Base-by-base conservation (phyloP, 345 rosid species). In the Dipteronia sinensis region DNA sequence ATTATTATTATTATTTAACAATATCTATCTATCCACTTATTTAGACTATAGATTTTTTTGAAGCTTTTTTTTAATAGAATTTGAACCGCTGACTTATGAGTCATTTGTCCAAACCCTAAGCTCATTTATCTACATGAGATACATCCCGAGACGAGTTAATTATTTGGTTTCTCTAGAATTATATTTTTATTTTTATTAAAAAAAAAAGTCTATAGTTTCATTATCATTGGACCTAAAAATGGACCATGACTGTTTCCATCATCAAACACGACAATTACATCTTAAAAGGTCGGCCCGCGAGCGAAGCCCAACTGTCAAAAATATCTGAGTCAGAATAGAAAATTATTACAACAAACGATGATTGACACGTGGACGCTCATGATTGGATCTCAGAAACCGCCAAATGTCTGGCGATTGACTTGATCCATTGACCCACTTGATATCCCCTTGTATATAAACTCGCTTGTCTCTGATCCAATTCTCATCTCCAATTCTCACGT, bases 321-420 rank as follows among this genome's bases (percentile, higher is more conserved):
- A 82, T 65, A 77, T 77, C 77, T 2, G 59, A 55, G 29, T 58
- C 70, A 0, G 34, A 2, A 16, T 6, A 20, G 53, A 31, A 53
- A 22, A n/a, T 6, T 59, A 27, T 22, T 17, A 15, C n/a, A 2
- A 9, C n/a, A 2, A 9, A 16, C 0, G 1, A 0, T 0, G 74
- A 78, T 72, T 16, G 78, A 59, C 44, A 77, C 87, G 83, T 81
- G 89, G 19, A 82, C 86, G 86, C 1, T 40, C 42, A 53, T 13
- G 84, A 85, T 87, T 80, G 42, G 44, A n/a, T 77, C 65, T 75
- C 15, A 44, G 29, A 74, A 73, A 67, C 78, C 67, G 75, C 76
- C 87, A 72, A 42, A 19, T 53, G 65, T 76, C 23, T 12, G 2
- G 71, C 63, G 61, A 20, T 53, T 25, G 76, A 65, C 12, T 68